Evolutionary conservation across 305 asterid genomes (phyloP), one percentile per base, ranked within the genome.

Genomic region (Andrographis paniculata): DNA sequence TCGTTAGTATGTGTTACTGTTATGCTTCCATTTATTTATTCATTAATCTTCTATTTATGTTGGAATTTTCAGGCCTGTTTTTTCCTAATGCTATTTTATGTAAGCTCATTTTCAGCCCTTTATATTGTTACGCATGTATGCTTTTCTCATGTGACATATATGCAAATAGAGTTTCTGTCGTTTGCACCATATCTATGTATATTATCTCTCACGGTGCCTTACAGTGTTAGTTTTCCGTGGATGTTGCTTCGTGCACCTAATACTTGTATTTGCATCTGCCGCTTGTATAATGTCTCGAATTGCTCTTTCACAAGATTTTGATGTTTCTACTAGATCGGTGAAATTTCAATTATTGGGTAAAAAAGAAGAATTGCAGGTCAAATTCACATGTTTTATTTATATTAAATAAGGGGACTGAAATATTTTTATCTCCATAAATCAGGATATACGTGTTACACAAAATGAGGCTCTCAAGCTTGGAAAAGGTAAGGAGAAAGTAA

Each of bases 261-360:
- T 91, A 96, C 96, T 91, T 62, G 99, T 91, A 33, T 85, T 91
- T 53, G 99, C 99, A 66, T 95, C 99, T 36, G 99, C 96, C 13
- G 99, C 99, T 52, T 91, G 99, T 71, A 84, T 91, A 68, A 77
- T 91, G 96, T 91, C 99, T 65, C 96, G 96, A 67, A 91, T 87
- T 54, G 99, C 99, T 52, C 95, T 91, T 58, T 91, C 99, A 8
- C 82, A 80, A 73, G 94, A 96, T 44, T 87, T 87, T 70, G 87
- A 64, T 52, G 94, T 83, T 67, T 65, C 79, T 37, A 87, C 99
- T 50, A 69, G 82, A 61, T 91, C 99, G 23, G 64, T 91, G 61
- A 91, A 87, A 72, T 74, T 63, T 65, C 87, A 85, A 63, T 60
- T 76, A 55, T 69, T 53, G 61, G 70, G 54, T 45, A 51, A 63